A percentile compares a stretch with the other conserved stretches of the same genome.
Conservation (phyloP, 2,329 filamentous ascomycete genomes). For the Aspergillus sp. region DNA sequence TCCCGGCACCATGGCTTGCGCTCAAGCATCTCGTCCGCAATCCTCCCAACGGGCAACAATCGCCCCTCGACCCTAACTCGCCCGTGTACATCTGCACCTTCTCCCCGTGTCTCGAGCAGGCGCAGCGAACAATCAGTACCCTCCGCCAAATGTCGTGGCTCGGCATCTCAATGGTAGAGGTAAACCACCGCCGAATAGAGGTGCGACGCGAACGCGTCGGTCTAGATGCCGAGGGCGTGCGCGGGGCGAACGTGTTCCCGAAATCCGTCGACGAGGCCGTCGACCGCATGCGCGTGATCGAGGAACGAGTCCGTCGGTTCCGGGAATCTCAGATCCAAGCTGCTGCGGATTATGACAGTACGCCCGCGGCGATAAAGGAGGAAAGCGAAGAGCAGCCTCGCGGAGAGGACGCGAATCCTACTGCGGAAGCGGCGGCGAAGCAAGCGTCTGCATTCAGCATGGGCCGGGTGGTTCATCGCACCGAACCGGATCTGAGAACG, state of each 20-base stretch:
- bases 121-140: conserved; percentile 70
- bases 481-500: conserved; percentile 82
- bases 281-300: conserved; percentile 60
- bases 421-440: background rate
- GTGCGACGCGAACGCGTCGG: conserved; percentile 74
- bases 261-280: conserved; percentile 70
- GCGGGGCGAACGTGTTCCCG: conserved; percentile 59
- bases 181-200: conserved; percentile 69
- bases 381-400: conserved; percentile 24
- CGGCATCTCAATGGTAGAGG: conserved; percentile 87
- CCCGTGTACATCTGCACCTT: conserved; percentile 83
- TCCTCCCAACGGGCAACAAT: conserved; percentile 23
- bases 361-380: conserved; percentile 15
- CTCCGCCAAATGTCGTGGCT: conserved; percentile 79
- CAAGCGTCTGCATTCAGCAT: conserved; percentile 54
- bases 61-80: conserved; percentile 59
- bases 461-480: conserved; percentile 67
- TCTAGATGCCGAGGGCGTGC: conserved; percentile 55
- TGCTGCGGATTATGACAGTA: conserved; percentile 16
- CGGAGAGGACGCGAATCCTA: too few relatives aligned
- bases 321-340: too few relatives aligned
- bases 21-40: conserved; percentile 38
- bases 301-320: conserved; percentile 58
- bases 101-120: conserved; percentile 94
- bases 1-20: conserved; percentile 43